Evolutionary conservation across 805 yeast species (phyloP), one percentile per base, ranked within the genome.

Genomic region (Naumovozyma baii): DNA sequence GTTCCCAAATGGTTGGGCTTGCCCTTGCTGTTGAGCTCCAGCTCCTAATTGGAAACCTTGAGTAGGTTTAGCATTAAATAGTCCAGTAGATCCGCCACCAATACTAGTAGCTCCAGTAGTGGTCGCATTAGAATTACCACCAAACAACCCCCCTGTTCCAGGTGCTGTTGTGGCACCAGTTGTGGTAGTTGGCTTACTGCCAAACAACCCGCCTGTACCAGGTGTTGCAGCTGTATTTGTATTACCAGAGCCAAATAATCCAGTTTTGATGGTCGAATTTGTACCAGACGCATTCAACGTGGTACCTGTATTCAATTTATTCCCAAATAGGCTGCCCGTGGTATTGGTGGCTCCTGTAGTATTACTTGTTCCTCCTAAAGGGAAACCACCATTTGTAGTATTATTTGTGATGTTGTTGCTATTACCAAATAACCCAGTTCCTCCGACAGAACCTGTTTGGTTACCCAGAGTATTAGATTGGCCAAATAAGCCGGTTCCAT

Each of bases 401-500:
- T 41, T 20, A 25, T 39, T 39, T 16, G 58, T 41, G 12, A 33
- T 43, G 25, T 42, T 48, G 9, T 40, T 48, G 36, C 45, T 52
- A 33, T 45, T 50, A 12, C 69, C 70, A 51, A 66, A 65, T 39
- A 68, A 50, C 15, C 62, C 59, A 33, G 59, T 53, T 19, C 61
- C 46, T 29, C 52, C 40, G 12, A 32, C 14, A 8, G 30, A 25
- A 18, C 36, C 42, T 16, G 33, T 14, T 15, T 38, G 43, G 16
- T 54, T 36, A 28, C 48, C 41, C 7, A 30, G 44, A 40, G n/a
- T 41, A 36, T 13, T 43, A 33, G 33, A 49, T 43, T 56, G 39
- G 47, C 73, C 73, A 50, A 69, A 68, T 16, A 69, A 40, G 7
- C 74, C 75, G 31, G 49, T 38, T 39, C 36, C 39, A 16, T 40